Conservation (phyloP, 2,329 filamentous ascomycete species). For the Botrytis byssoidea region DNA sequence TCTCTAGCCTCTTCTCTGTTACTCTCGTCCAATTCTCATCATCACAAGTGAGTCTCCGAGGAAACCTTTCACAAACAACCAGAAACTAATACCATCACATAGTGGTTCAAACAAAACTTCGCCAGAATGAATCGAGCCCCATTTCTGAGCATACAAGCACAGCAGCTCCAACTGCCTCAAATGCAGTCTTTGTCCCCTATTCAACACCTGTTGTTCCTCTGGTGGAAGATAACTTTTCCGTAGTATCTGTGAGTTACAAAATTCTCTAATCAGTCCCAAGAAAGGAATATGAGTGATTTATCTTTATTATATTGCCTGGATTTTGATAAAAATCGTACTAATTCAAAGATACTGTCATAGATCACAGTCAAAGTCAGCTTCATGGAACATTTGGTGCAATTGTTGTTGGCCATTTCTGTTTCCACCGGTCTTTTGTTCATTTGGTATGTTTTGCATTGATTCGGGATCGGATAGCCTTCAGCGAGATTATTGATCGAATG, state of each 20-base stretch:
- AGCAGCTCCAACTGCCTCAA: background rate
- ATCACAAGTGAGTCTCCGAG: background rate
- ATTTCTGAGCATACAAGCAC: background rate
- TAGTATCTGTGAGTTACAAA: background rate
- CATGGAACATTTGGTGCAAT: background rate
- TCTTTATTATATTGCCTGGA: no score
- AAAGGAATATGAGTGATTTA: background rate
- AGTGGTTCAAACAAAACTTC: background rate
- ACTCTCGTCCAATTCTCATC: background rate
- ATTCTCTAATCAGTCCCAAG: background rate
- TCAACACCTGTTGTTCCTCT: fast-evolving
- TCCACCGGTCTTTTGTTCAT: background rate
- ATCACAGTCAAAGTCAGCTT: background rate
- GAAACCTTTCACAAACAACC: background rate
- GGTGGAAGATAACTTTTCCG: fast-evolving
- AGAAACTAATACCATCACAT: background rate
- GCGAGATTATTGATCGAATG: background rate
- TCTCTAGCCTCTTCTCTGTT: background rate
- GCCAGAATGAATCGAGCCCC: background rate
- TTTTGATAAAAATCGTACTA: background rate
- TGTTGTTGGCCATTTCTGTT: background rate
- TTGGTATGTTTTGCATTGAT: background rate
- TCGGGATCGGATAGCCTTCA: background rate
- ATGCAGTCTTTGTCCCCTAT: background rate
- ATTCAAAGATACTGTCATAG: background rate